Percentiles rank a stretch among this genome's conserved stretches.
These are phyloP conservation scores for Rasamsonia emersonii DNA, from an alignment of 2,329 filamentous ascomycete genomes.

Conservation along the genomic window DNA sequence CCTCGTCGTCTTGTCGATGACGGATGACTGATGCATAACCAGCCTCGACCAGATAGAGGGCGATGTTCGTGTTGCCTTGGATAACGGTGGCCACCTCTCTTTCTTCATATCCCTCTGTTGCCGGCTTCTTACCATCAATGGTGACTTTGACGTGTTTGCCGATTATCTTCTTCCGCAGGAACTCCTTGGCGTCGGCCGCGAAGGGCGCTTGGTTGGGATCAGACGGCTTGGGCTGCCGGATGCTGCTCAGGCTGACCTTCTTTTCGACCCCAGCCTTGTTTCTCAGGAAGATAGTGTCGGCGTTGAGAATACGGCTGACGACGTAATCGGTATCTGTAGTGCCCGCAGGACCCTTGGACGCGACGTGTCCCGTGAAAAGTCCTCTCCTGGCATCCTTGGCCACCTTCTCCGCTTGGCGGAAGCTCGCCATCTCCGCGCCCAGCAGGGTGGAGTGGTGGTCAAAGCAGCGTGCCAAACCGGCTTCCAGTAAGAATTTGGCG, in stretches of 20 bases:
- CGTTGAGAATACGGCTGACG: slow-evolving; percentile 76
- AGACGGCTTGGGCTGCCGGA: slow-evolving; percentile 82
- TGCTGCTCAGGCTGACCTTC: slow-evolving; percentile 83
- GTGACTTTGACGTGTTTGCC: slow-evolving; percentile 89
- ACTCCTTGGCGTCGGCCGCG: slow-evolving; percentile 91
- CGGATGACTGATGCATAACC: slow-evolving; percentile 91
- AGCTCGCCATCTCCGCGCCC: slow-evolving; percentile 74
- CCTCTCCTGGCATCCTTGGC: slow-evolving; percentile 71
- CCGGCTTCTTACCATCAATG: slow-evolving; percentile 84
- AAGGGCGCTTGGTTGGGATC: slow-evolving; percentile 85
- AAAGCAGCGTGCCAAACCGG: slow-evolving; percentile 83
- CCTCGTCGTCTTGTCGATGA: slow-evolving; percentile 88
- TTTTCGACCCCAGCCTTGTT: slow-evolving; percentile 80
- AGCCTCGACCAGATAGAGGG: slow-evolving; percentile 75
- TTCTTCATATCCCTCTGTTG: slow-evolving; percentile 83
- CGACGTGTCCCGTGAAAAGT: slow-evolving; percentile 72
- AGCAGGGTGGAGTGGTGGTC: slow-evolving; percentile 94
- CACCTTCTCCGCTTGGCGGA: slow-evolving; percentile 77
- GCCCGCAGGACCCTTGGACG: slow-evolving; percentile 50
- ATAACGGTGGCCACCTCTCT: slow-evolving; percentile 87
- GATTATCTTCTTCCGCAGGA: slow-evolving; percentile 84
- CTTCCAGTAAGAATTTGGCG: slow-evolving; percentile 79
- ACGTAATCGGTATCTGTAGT: slow-evolving; percentile 66
- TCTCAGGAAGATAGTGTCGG: slow-evolving; percentile 79
- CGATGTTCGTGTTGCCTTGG: slow-evolving; percentile 78